Evolutionary conservation across 2,329 filamentous ascomycete genomes (phyloP), one percentile per base, ranked within the genome.

Genomic region (Didymella keratinophila): DNA sequence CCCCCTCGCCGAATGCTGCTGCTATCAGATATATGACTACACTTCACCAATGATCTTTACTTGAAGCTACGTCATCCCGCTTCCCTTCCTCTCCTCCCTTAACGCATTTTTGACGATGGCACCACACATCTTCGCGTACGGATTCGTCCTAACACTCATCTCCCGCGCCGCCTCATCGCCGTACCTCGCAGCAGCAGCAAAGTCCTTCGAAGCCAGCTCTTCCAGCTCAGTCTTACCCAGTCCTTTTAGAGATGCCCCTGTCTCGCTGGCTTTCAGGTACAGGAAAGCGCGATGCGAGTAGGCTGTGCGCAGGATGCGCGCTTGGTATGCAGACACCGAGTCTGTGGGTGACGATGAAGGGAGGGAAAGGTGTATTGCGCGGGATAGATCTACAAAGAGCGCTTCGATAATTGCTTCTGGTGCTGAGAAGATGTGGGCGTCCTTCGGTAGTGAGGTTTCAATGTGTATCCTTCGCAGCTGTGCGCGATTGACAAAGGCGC

Each of bases 401-500:
- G 56, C 20, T 16, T 68, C 57, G 7, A 69, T 58, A 0, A 63
- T 48, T 25, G 51, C 11, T 10, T 60, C 43, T 9, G 61, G 23
- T 36, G 64, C 45, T 5, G 56, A 50, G 62, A 66, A 75, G 4
- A 70, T 62, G 4, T 52, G 25, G 14, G n/a, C 23, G 18, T 47
- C 25, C 3, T n/a, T 14, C 12, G 50, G 32, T 4, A 58, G 20
- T 6, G 34, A 16, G 20, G 50, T 42, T 42, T 60, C 57, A n/a
- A 55, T 43, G 8, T 87, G 76, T 46, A 88, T 80, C 21, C 89
- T 79, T 28, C 84, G 67, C 9, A 88, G 82, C 73, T 93, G 91
- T 2, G 88, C 90, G 48, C 90, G 83, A 75, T 94, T 93, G 72
- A 92, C 90, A 57, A 86, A 84, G 6, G 87, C 89, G 62, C 88